Percentiles rank a stretch among this genome's conserved stretches.
These are phyloP conservation scores for Arachnopeziza araneosa DNA, from an alignment of 2,329 filamentous ascomycete genomes.

Conservation along the genomic window DNA sequence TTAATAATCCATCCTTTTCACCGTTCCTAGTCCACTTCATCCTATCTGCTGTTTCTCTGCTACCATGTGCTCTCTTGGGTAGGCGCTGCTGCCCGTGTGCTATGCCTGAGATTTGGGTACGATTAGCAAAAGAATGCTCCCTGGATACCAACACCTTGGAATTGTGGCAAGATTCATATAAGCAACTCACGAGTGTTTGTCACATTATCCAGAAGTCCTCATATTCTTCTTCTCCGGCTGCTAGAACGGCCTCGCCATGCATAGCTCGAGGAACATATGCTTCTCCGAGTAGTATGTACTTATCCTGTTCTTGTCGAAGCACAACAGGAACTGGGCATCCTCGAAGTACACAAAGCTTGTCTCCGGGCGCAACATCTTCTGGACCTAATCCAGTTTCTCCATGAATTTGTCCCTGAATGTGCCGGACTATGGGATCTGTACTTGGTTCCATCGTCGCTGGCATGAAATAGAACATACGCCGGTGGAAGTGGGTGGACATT, in stretches of 20 bases:
- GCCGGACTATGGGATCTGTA: background rate
- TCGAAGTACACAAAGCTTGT: conserved; percentile 1
- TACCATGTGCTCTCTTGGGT: too few relatives aligned
- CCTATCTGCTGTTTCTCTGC: too few relatives aligned
- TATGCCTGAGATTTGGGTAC: too few relatives aligned
- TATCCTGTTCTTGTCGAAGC: background rate
- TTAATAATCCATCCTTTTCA: too few relatives aligned
- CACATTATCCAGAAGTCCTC: background rate
- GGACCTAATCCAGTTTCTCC: background rate
- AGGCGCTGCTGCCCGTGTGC: too few relatives aligned
- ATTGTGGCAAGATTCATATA: background rate
- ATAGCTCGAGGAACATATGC: background rate
- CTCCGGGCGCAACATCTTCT: background rate
- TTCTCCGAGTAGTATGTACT: background rate
- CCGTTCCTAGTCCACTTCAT: too few relatives aligned
- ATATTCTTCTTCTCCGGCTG: background rate
- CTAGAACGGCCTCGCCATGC: background rate
- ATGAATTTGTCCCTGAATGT: background rate
- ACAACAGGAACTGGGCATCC: background rate
- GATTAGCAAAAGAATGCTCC: too few relatives aligned
- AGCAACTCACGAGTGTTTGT: background rate
- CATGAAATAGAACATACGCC: background rate
- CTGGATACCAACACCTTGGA: background rate
- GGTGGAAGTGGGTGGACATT: background rate
- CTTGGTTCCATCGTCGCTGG: background rate